A percentile compares a stretch with the other conserved stretches of the same genome.
Evolutionary conservation across 306 rosid species (phyloP).

Genomic region (Sphenostylis stenocarpa): DNA sequence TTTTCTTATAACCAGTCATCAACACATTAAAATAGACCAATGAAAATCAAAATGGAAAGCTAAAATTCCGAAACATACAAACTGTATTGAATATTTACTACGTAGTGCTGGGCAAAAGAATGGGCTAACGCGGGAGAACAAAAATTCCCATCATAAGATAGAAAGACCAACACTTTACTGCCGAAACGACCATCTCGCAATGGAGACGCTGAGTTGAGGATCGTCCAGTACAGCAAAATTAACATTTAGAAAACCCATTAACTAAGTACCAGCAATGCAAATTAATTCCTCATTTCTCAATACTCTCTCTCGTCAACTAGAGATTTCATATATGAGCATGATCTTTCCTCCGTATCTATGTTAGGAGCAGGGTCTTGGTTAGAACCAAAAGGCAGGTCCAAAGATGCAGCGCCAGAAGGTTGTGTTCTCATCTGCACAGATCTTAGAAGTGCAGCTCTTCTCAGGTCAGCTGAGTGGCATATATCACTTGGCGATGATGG

Average conservation of each 20-base stretch:
- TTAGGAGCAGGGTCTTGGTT: slow-evolving; percentile 62
- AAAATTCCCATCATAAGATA: background rate
- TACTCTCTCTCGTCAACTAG: slow-evolving; percentile 74
- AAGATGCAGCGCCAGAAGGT: slow-evolving; percentile 56
- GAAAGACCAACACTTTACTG: background rate
- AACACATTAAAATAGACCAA: background rate
- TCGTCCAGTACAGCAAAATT: slow-evolving; percentile 13
- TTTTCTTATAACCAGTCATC: background rate
- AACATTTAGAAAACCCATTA: slow-evolving; percentile 40
- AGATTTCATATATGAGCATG: slow-evolving; percentile 69
- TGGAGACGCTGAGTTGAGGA: background rate
- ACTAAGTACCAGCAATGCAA: slow-evolving; percentile 49
- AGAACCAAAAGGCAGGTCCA: slow-evolving; percentile 65
- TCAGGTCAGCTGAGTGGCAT: slow-evolving; percentile 94
- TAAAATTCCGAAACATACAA: background rate
- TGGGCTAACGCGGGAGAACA: background rate
- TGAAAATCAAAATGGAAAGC: background rate
- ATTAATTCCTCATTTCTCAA: no score
- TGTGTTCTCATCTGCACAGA: slow-evolving; percentile 97
- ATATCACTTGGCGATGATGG: slow-evolving; percentile 98
- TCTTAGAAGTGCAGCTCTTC: slow-evolving; percentile 95
- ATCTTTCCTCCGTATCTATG: slow-evolving; percentile 67
- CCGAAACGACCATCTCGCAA: background rate
- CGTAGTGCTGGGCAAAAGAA: background rate
- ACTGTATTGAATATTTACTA: background rate